Evolutionary conservation across 768 basidiomycete genomes (phyloP), one percentile per base, ranked within the genome.

Genomic region (Naganishia randhawae): DNA sequence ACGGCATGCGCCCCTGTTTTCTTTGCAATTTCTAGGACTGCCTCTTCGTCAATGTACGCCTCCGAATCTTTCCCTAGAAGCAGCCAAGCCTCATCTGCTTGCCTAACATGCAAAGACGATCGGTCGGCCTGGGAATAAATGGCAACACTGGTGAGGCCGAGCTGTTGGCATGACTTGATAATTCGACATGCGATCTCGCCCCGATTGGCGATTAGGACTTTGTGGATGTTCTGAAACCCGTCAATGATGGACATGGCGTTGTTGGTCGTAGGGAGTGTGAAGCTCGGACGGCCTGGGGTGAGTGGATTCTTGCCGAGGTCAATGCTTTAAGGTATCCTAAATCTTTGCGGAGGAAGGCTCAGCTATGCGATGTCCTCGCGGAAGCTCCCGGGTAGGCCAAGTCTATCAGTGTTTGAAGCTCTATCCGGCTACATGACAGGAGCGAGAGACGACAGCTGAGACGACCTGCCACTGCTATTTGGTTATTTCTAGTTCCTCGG

Each of bases 141-240:
- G 2, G 85, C 82, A n/a, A 88, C 73, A 0, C 86, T 87, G 3
- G 72, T 75, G 29, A 89, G 73, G 0, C 82, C 84, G 3, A 87
- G 82, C 31, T 76, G 76, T 54, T 82, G 82, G 1, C 86, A 86
- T 0, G 87, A 85, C 61, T 82, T 83, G 29, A 88, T 79, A 71
- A 88, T 83, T 10, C 88, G 85, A 16, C 86, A 81, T 10, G 87
- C 87, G 62, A 89, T 89, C 76, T 89, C 88, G 48, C 88, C 88
- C 29, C 88, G 85, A 76, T 89, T 89, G 22, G 86, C 87, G 68
- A 89, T 81, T 69, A 89, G 83, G 0, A 88, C 71, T 54, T 71
- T 73, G 41, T 50, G 66, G 33, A 73, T 69, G 32, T 65, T 53
- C 50, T 39, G 52, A 48, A 72, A 71, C 3, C 55, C 65, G 61